Base-by-base conservation (phyloP, 2,329 filamentous ascomycete species). In the Ampelomyces quisqualis region DNA sequence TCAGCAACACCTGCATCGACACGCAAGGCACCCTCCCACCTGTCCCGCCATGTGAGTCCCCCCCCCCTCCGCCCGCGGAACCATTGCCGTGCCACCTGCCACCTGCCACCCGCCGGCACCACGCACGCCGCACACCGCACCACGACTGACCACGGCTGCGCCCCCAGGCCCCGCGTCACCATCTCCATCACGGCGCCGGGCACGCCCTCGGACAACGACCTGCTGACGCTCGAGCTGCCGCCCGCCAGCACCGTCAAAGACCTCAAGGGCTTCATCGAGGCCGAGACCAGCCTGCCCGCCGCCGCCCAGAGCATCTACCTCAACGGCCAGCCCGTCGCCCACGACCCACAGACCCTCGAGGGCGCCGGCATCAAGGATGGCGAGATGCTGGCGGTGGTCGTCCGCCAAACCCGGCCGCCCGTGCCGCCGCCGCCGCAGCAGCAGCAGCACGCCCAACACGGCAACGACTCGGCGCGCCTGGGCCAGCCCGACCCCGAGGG, bases 341-440 rank as follows among this genome's bases (percentile, higher is more conserved):
- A 90, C 69, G 85, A 90, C 58, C 71, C 78, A 43, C 86, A 90
- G 68, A 95, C 90, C 3, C 79, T 98, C 62, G 81, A 90, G 54
- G 79, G 91, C 58, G 79, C 90, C 21, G 80, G 85, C 28, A 86
- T 98, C 57, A 80, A 77, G 34, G 88, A 97, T 70, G 89, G 89
- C 40, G 93, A 96, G 62, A 90, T 98, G 87, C 75, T 98, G 51
- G 89, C 87, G 20, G 79, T 97, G 55, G 86, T 95, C 64, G 85
- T 95, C 53, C 65, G 65, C 43, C 55, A 53, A 40, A 58, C 37
- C 43, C 63, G 31, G 24, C 38, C 54, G 42, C 56, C 51, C 44
- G 39, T 33, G 28, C n/a, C n/a, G n/a, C n/a, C n/a, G n/a, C n/a
- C n/a, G n/a, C n/a, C n/a, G n/a, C n/a, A n/a, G n/a, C n/a, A n/a